These are phyloP conservation scores for Patellaria atrata DNA, from an alignment of 495 filamentous ascomycete genomes.

Conservation along the genomic window DNA sequence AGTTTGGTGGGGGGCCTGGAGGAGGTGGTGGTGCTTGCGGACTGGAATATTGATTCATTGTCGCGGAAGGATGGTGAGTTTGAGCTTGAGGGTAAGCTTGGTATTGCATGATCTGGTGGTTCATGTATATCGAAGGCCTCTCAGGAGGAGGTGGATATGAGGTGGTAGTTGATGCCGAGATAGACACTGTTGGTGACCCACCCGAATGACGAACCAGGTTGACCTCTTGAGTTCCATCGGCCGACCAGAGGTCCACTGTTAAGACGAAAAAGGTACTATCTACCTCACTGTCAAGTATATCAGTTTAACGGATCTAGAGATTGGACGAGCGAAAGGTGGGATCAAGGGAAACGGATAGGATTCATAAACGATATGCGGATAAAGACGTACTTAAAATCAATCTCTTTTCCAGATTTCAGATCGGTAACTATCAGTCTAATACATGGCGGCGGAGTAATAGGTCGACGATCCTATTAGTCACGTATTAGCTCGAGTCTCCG, in stretches of 20 bases:
- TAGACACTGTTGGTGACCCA: constrained; percentile 64
- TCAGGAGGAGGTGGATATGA: constrained; percentile 50
- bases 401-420: constrained; percentile 62
- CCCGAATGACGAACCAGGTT: constrained; percentile 79
- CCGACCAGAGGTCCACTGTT: constrained; percentile 84
- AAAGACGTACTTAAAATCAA: constrained; percentile 85
- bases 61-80: background rate
- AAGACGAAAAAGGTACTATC: constrained; percentile 86
- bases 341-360: no score
- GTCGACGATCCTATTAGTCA: constrained; percentile 62
- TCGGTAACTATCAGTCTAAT: constrained; percentile 75
- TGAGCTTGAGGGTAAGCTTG: constrained; percentile 11
- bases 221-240: constrained; percentile 71
- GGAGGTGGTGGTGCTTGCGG: constrained; percentile 2
- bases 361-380: no score
- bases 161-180: constrained; percentile 65
- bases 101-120: background rate
- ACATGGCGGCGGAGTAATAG: constrained; percentile 92
- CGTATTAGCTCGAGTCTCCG: constrained; percentile 8
- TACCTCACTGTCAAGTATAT: constrained; percentile 38
- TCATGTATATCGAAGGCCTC: constrained; percentile 4
- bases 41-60: no score
- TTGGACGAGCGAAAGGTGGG: no score
- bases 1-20: background rate
- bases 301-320: no score